Conservation (phyloP, 352 stramenopile species). For the Globisporangium middletonii region DNA sequence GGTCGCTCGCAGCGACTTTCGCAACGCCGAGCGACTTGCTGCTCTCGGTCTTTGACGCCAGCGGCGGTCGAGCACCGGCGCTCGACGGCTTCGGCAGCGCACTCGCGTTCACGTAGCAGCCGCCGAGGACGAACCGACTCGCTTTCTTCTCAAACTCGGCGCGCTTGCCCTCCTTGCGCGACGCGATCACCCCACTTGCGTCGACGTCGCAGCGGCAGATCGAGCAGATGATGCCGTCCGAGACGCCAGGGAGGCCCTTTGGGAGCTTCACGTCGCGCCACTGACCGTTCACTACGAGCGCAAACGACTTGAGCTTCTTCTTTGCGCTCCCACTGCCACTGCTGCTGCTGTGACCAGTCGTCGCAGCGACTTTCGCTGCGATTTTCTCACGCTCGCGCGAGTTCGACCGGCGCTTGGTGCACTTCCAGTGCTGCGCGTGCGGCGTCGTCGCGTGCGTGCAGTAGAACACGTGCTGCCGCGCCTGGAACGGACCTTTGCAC, state of each 20-base stretch:
- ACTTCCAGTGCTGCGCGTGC: conserved; percentile 76
- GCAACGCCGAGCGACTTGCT: background rate
- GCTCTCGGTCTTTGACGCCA: conserved; percentile 2
- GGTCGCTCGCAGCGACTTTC: conserved; percentile 1
- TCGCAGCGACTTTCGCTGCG: conserved; percentile 13
- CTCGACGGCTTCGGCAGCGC: background rate
- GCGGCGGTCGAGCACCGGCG: too few relatives aligned
- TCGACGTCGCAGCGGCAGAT: conserved; percentile 51
- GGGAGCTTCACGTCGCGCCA: conserved; percentile 52
- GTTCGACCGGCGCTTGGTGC: conserved; percentile 51
- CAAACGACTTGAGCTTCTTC: conserved; percentile 52
- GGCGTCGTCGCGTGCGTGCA: conserved; percentile 32
- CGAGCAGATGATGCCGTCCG: conserved; percentile 48
- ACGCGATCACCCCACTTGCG: conserved; percentile 41
- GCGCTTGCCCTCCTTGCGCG: conserved; percentile 39
- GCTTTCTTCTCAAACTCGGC: conserved; percentile 51
- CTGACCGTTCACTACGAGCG: conserved; percentile 46
- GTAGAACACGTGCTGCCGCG: conserved; percentile 76
- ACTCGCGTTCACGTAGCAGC: conserved; percentile 49
- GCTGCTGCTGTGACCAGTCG: background rate
- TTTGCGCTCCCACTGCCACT: conserved; percentile 21
- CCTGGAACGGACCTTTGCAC: conserved; percentile 66
- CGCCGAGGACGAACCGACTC: conserved; percentile 54
- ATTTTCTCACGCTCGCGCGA: conserved; percentile 17
- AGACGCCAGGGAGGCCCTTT: conserved; percentile 40